Percentiles rank a stretch among this genome's conserved stretches.
phyloP scores from a whole-genome alignment of 2,329 filamentous ascomycete genomes.

The Fusarium sp. region DNA sequence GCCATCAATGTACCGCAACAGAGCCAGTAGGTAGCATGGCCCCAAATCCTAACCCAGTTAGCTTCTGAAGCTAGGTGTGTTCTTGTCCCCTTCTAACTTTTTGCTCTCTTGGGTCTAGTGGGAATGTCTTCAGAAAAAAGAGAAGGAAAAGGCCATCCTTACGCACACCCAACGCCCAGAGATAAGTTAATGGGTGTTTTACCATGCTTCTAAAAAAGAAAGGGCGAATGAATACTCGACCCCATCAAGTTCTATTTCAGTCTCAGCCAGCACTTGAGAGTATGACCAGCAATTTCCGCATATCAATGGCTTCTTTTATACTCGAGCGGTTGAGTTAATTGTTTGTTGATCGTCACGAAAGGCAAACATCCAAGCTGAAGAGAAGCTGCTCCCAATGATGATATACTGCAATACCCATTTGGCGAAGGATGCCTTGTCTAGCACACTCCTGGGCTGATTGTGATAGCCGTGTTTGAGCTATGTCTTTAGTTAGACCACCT shows the following conservation, averaged over 20 bases:
- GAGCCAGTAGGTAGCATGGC: slow-evolving; percentile 21
- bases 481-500: slow-evolving; percentile 33
- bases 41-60: slow-evolving; percentile 15
- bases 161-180: slow-evolving; percentile 14
- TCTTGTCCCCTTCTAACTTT: slow-evolving; percentile 39
- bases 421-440: neutral
- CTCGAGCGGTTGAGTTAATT: slow-evolving; percentile 7
- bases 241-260: slow-evolving; percentile 2
- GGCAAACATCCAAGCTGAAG: neutral
- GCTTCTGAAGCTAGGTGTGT: slow-evolving; percentile 30
- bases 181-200: slow-evolving; percentile 27
- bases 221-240: slow-evolving; percentile 3
- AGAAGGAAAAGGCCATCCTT: slow-evolving; percentile 1
- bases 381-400: neutral
- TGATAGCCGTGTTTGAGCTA: slow-evolving; percentile 32
- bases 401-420: neutral
- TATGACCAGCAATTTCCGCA: slow-evolving; percentile 4
- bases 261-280: slow-evolving; percentile 1
- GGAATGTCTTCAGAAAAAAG: neutral
- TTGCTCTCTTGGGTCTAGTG: slow-evolving; percentile 39
- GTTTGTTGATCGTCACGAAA: slow-evolving; percentile 15
- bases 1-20: slow-evolving; percentile 43
- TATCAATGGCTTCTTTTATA: slow-evolving; percentile 9
- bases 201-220: slow-evolving; percentile 2
- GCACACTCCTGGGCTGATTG: slow-evolving; percentile 26